These are phyloP conservation scores for Daldinia caldariorum DNA, from an alignment of 495 filamentous ascomycete genomes.

Conservation along the genomic window DNA sequence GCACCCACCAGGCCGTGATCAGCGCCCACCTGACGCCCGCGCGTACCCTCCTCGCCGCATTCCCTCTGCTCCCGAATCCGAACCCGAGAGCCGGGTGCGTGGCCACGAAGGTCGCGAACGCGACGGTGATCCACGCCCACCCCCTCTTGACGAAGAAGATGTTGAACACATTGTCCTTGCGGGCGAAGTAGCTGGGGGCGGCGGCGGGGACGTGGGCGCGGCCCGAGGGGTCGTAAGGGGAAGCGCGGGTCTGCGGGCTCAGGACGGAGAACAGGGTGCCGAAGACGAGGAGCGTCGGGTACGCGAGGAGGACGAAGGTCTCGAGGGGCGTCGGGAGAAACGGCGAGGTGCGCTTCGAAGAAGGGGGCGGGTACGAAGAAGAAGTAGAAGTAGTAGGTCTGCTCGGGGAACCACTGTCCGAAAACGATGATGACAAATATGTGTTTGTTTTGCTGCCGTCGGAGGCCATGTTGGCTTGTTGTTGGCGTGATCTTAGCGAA, in stretches of 20 bases:
- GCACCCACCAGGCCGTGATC: constrained; percentile 77
- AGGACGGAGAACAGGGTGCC: constrained; percentile 83
- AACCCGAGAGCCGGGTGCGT: constrained; percentile 65
- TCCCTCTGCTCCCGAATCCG: too few relatives aligned
- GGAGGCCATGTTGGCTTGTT: constrained; percentile 23
- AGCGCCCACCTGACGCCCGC: constrained; percentile 72
- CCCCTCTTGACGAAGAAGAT: constrained; percentile 91
- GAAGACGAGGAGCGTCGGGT: constrained; percentile 78
- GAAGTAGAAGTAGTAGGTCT: too few relatives aligned
- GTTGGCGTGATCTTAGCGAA: constrained; percentile 29
- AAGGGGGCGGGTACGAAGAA: background rate
- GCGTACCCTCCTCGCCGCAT: constrained; percentile 51
- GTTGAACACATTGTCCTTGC: constrained; percentile 92
- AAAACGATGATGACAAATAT: background rate
- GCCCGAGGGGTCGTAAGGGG: constrained; percentile 63
- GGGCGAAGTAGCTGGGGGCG: constrained; percentile 89
- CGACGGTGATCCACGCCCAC: constrained; percentile 86
- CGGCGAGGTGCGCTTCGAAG: constrained; percentile 52
- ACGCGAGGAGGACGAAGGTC: constrained; percentile 68
- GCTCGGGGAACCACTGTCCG: background rate
- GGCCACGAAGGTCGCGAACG: constrained; percentile 70
- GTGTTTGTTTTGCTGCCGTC: constrained; percentile 4
- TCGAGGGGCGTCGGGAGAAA: constrained; percentile 72
- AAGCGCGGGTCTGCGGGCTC: constrained; percentile 71
- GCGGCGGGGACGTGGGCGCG: constrained; percentile 65